A percentile compares a stretch with the other conserved stretches of the same genome.
These are phyloP conservation scores for Hippophae rhamnoides DNA, from an alignment of 306 rosid species.

Conservation along the genomic window DNA sequence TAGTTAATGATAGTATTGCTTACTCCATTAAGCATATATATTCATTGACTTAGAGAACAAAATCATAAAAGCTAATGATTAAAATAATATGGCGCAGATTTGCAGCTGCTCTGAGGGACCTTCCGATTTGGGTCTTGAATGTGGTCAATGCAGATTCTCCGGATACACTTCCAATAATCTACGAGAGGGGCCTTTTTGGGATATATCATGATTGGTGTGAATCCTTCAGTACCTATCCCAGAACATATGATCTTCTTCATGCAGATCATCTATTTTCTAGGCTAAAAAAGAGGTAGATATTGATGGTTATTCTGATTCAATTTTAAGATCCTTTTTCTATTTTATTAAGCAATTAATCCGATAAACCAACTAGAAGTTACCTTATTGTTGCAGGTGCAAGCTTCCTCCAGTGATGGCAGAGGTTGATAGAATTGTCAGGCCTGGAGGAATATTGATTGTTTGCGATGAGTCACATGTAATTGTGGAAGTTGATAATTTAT, in stretches of 20 bases:
- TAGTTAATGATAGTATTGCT: not conserved
- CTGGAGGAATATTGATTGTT: constrained; percentile 66
- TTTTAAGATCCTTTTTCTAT: not conserved
- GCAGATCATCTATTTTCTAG: constrained; percentile 86
- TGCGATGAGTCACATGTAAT: constrained; percentile 64
- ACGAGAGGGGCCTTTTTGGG: constrained; percentile 85
- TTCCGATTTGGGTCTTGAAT: constrained; percentile 77
- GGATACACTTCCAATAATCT: constrained; percentile 82
- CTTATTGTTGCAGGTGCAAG: constrained; percentile 57
- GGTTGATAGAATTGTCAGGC: constrained; percentile 77
- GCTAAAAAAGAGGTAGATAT: constrained; percentile 53
- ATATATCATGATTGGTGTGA: constrained; percentile 97
- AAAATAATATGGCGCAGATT: constrained; percentile 40
- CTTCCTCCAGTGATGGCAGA: constrained; percentile 68
- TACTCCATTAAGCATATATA: not conserved
- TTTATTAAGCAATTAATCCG: not conserved
- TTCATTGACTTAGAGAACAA: no score
- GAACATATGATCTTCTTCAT: constrained; percentile 75
- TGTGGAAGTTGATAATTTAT: constrained; percentile 57
- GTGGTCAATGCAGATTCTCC: constrained; percentile 78
- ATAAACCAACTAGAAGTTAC: not conserved
- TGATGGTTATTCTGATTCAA: not conserved
- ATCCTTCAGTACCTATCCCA: constrained; percentile 87
- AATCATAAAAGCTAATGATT: not conserved
- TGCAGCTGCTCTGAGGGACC: constrained; percentile 76